Conservation (phyloP, 2,329 filamentous ascomycete genomes). For the Beauveria pseudobassiana region DNA sequence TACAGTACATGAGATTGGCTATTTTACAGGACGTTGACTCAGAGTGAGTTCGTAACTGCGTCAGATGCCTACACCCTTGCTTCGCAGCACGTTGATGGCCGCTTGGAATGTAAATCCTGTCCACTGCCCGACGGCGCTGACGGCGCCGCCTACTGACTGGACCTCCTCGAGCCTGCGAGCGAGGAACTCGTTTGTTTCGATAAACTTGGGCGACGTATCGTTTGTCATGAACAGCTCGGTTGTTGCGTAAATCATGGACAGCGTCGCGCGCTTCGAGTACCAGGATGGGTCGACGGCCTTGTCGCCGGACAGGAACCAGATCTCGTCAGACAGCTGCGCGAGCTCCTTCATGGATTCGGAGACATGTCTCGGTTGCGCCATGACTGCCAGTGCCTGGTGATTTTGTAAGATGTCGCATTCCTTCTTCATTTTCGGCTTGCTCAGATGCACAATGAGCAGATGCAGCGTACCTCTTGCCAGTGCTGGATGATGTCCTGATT, state of each 20-base stretch:
- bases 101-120: constrained; percentile 73
- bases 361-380: constrained; percentile 77
- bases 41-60: too few relatives aligned
- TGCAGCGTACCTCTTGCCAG: constrained; percentile 72
- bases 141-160: constrained; percentile 51
- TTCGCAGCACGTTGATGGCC: constrained; percentile 74
- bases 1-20: background rate
- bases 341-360: constrained; percentile 72
- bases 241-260: constrained; percentile 57
- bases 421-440: background rate
- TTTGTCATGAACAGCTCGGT: constrained; percentile 92
- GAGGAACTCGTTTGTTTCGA: constrained; percentile 73
- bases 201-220: constrained; percentile 65
- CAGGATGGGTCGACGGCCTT: constrained; percentile 73
- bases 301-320: constrained; percentile 82
- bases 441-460: background rate
- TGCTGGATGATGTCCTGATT: constrained; percentile 66
- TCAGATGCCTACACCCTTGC: constrained; percentile 77
- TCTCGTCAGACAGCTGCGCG: constrained; percentile 78
- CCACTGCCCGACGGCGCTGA: constrained; percentile 66
- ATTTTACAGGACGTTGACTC: background rate
- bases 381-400: constrained; percentile 73
- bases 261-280: constrained; percentile 61
- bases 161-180: constrained; percentile 66
- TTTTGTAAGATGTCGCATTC: background rate